Conservation (phyloP, 2,329 filamentous ascomycete species). For the Diaporthe ampelina region DNA sequence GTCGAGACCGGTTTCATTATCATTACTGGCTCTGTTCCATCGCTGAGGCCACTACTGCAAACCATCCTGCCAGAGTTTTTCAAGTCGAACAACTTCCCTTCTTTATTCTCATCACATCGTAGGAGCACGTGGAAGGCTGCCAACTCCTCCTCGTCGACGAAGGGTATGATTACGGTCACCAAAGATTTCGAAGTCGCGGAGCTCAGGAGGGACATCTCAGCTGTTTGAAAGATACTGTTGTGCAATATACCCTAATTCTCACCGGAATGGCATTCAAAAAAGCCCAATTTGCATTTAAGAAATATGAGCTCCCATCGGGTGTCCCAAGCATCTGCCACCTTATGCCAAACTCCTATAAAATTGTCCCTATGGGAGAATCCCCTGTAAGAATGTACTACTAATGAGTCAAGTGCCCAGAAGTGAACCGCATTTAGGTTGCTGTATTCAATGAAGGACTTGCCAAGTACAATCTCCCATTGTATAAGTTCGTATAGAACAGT, state of each 20-base stretch:
- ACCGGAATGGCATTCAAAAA: background rate
- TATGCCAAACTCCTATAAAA: too few relatives aligned
- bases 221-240: background rate
- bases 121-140: constrained; percentile 8
- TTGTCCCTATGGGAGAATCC: too few relatives aligned
- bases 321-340: too few relatives aligned
- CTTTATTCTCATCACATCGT: background rate
- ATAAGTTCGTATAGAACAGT: too few relatives aligned
- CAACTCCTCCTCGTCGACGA: background rate
- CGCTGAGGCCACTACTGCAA: constrained; percentile 46
- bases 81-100: constrained; percentile 31
- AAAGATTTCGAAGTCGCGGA: constrained; percentile 28
- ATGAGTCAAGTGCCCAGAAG: too few relatives aligned
- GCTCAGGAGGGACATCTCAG: background rate
- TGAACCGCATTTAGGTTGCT: too few relatives aligned
- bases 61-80: constrained; percentile 27
- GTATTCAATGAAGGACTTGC: too few relatives aligned
- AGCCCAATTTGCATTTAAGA: background rate
- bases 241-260: background rate
- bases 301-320: too few relatives aligned
- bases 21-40: constrained; percentile 52
- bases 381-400: too few relatives aligned
- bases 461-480: too few relatives aligned
- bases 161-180: constrained; percentile 26
- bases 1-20: constrained; percentile 52